Conservation (phyloP, 2,329 filamentous ascomycete species). For the Chaetomium sp. region DNA sequence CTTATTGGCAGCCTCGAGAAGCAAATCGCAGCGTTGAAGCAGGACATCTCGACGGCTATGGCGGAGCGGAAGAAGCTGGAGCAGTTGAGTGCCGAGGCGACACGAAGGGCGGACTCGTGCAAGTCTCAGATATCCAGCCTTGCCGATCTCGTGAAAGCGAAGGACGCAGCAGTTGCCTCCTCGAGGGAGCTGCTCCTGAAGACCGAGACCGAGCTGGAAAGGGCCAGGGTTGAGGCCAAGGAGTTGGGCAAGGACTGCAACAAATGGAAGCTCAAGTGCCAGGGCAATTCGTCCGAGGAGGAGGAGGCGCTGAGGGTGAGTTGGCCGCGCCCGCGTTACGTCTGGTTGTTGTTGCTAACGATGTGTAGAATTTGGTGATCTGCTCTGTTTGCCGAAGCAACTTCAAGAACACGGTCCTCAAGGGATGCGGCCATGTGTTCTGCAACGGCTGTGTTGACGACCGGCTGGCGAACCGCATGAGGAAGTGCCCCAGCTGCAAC, state of each 20-base stretch:
- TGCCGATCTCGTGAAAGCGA: conserved; percentile 71
- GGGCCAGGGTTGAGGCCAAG: conserved; percentile 74
- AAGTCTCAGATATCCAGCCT: conserved; percentile 77
- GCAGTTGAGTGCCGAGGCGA: conserved; percentile 68
- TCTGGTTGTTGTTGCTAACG: conserved; percentile 39
- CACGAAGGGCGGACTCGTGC: conserved; percentile 69
- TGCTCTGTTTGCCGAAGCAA: conserved; percentile 92
- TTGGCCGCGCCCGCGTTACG: conserved; percentile 34
- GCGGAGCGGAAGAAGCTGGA: conserved; percentile 76
- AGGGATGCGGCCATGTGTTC: conserved; percentile 93
- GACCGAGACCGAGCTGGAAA: conserved; percentile 76
- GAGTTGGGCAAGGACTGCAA: conserved; percentile 82
- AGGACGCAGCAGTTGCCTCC: conserved; percentile 63
- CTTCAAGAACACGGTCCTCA: conserved; percentile 92
- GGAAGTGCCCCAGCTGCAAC: conserved; percentile 94
- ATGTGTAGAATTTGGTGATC: conserved; percentile 67
- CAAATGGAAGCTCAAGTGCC: conserved; percentile 78
- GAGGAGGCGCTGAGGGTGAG: conserved; percentile 85
- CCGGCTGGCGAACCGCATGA: conserved; percentile 82
- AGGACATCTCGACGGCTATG: conserved; percentile 70
- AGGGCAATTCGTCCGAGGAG: conserved; percentile 78
- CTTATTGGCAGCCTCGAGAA: conserved; percentile 86
- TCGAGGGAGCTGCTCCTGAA: conserved; percentile 61
- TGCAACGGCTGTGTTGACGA: conserved; percentile 90
- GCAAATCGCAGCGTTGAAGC: conserved; percentile 80